Base-by-base conservation (phyloP, 2,329 filamentous ascomycete species). In the Fusarium sp. region DNA sequence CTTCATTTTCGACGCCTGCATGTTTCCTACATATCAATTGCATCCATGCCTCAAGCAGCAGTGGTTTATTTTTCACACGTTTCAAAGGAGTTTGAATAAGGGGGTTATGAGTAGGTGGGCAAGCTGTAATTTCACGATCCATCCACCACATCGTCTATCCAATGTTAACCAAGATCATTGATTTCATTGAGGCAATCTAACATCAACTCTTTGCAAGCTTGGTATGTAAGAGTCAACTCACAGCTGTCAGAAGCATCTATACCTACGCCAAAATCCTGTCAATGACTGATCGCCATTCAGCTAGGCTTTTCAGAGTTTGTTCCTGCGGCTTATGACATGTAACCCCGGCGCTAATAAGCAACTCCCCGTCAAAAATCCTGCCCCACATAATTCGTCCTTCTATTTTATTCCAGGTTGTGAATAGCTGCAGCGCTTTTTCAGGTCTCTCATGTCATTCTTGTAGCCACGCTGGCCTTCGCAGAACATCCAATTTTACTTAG, bases 341-440 rank as follows among this genome's bases (percentile, higher is more conserved):
- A 37, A 67, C 57, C n/a, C 25, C 38, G 66, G 63, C 70, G 66
- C 70, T 73, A 73, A 54, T 19, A 63, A 63, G 70, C 70, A 68
- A 73, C 52, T 73, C 57, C 60, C 61, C 61, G 66, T 67, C 46
- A 10, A 51, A 46, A 63, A 27, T 25, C 9, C 33, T 25, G 70
- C 63, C 70, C 70, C 70, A 73, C 70, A 63, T 60, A 42, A 37
- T 31, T 21, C 23, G 39, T 19, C 54, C 55, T 23, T 29, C 54
- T 11, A 54, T 54, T 54, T 59, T 45, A 63, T 62, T n/a, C n/a
- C n/a, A n/a, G n/a, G n/a, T n/a, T 67, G 58, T 55, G 63, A 73
- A 70, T 70, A 70, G 55, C 33, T 72, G 42, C 60, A 60, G 37
- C 56, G 25, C 29, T 48, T 68, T 56, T 63, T 56, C 49, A 35